Evolutionary conservation across 805 yeast species (phyloP), one percentile per base, ranked within the genome.

Genomic region (Candida khao-thaluensis): DNA sequence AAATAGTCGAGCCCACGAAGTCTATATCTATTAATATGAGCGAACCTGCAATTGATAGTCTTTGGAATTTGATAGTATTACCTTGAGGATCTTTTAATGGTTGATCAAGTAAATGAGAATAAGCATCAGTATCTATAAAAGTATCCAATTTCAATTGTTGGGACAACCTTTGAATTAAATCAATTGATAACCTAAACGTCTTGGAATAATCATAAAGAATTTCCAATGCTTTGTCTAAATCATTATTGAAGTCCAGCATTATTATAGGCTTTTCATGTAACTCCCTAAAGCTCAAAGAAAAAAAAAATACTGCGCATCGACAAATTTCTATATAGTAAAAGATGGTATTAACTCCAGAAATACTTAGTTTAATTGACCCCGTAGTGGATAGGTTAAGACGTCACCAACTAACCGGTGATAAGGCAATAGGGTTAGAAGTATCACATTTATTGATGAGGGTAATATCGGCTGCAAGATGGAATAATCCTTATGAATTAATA

Each of bases 401-500:
- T 50, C 81, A 91, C 43, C 95, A 90, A 59, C 74, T 89, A 31
- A 63, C 73, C 4, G 96, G 95, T 2, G 86, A 96, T 10, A 82
- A 82, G 50, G 73, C 72, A 12, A 85, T 88, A 31, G 97, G 98
- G 0, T 69, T 87, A 25, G 93, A 85, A 38, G 86, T 96, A 6
- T 82, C 96, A 14, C 95, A 88, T 50, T 67, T 91, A 36, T 62
- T 93, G 45, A 83, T 87, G 78, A 76, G 96, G 59, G 93, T 88
- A 37, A 81, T 89, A 15, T 87, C 97, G 0, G 85, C 85, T 9
- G 86, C 93, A 1, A 72, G 96, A 57, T 93, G 98, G 98, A 70
- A 77, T 35, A 77, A 79, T 42, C 77, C 87, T 8, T 81, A 77
- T 43, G 88, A 85, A 44, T 70, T 91, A 45, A 81, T 91, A 18